Conservation (phyloP, 2,329 filamentous ascomycete species). For the Clonostachys chloroleuca region DNA sequence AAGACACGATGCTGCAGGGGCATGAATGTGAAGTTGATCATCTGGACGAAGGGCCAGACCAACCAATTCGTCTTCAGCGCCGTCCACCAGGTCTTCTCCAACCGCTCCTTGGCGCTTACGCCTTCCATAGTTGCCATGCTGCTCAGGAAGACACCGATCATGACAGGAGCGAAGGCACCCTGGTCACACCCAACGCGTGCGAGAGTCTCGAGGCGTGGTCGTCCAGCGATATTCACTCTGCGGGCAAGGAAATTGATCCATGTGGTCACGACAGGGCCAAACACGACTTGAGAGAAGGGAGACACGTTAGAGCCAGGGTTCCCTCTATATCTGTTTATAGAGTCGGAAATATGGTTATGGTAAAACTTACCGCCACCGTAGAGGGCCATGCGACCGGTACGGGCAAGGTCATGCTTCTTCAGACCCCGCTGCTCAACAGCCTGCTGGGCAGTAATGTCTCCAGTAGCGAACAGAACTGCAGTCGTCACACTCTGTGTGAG, state of each 20-base stretch:
- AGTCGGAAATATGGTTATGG: constrained; percentile 2
- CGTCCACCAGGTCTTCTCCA: constrained; percentile 64
- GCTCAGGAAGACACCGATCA: constrained; percentile 76
- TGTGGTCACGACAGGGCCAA: constrained; percentile 80
- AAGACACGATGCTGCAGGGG: constrained; percentile 79
- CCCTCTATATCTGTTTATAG: not conserved
- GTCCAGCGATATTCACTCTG: constrained; percentile 60
- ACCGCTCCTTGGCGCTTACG: constrained; percentile 54
- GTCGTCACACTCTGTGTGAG: constrained; percentile 90
- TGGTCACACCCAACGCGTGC: constrained; percentile 81
- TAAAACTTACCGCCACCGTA: constrained; percentile 69
- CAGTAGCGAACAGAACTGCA: constrained; percentile 85
- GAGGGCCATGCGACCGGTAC: constrained; percentile 74
- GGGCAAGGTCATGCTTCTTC: constrained; percentile 67
- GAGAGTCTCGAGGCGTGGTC: constrained; percentile 64
- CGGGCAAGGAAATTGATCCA: constrained; percentile 82
- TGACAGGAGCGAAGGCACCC: constrained; percentile 75
- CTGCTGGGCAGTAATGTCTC: constrained; percentile 89
- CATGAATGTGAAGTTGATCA: constrained; percentile 82
- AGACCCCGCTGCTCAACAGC: constrained; percentile 77
- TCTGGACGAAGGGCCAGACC: constrained; percentile 83
- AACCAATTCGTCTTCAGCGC: constrained; percentile 81
- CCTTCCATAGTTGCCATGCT: constrained; percentile 85
- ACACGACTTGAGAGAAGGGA: constrained; percentile 52
- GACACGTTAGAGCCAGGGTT: not conserved